Conservation (phyloP, 2,329 filamentous ascomycete species). For the Scytalidium sp. region DNA sequence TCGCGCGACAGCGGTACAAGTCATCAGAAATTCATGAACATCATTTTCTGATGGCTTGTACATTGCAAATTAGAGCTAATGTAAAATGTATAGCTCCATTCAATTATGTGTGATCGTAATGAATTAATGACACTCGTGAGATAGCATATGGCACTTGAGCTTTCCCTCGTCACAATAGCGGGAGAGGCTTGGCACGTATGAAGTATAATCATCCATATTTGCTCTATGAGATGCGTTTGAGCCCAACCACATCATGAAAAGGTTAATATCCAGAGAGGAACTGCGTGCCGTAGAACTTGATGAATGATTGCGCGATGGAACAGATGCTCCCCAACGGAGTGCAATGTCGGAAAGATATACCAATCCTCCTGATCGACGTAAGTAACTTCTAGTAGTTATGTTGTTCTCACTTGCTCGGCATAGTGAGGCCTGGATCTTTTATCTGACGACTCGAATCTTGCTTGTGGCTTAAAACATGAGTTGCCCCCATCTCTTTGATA, state of each 20-base stretch:
- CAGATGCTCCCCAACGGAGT: constrained; percentile 42
- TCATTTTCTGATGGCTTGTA: no score
- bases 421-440: constrained; percentile 29
- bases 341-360: constrained; percentile 32
- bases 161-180: constrained; percentile 31
- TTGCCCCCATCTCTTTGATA: constrained; percentile 37
- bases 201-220: constrained; percentile 35
- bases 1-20: no score
- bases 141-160: constrained; percentile 36
- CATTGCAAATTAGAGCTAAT: no score
- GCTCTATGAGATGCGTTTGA: constrained; percentile 37
- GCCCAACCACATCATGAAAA: constrained; percentile 40
- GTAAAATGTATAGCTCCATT: no score
- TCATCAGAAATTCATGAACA: no score
- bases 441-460: constrained; percentile 36
- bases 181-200: constrained; percentile 33
- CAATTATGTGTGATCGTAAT: no score
- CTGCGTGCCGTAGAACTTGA: constrained; percentile 41
- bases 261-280: constrained; percentile 42
- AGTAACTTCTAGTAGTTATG: not conserved
- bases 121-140: no score
- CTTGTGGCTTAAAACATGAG: constrained; percentile 40
- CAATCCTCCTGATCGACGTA: not conserved
- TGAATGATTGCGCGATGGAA: constrained; percentile 40
- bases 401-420: constrained; percentile 35